Conservation (phyloP, 2,329 filamentous ascomycete genomes). For the Cadophora sp. region DNA sequence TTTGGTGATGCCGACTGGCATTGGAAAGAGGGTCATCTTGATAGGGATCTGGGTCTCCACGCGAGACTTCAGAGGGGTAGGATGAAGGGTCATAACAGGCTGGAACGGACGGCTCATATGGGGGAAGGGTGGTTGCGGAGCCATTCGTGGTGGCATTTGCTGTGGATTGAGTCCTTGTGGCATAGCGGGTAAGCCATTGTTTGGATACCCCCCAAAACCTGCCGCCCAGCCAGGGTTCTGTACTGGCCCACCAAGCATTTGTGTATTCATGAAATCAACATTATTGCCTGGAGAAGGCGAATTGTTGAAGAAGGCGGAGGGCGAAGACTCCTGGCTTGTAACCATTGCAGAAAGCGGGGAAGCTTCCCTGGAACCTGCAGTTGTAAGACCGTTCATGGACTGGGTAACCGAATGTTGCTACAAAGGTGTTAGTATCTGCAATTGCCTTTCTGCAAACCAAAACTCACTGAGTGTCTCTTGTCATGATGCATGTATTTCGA, state of each 20-base stretch:
- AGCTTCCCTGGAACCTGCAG: conserved; percentile 57
- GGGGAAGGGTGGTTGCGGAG: conserved; percentile 36
- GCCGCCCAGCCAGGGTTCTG: conserved; percentile 47
- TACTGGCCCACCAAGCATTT: conserved; percentile 39
- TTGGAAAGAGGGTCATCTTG: conserved; percentile 76
- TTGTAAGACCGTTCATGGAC: conserved; percentile 57
- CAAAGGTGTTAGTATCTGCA: conserved; percentile 40
- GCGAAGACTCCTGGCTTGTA: conserved; percentile 60
- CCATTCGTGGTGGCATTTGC: conserved; percentile 34
- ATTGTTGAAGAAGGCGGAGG: conserved; percentile 54
- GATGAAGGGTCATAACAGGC: conserved; percentile 63
- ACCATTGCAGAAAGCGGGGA: conserved; percentile 61
- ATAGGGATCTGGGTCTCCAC: conserved; percentile 97
- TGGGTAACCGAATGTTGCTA: conserved; percentile 60
- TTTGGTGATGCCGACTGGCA: conserved; percentile 78
- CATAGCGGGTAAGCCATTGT: conserved; percentile 30
- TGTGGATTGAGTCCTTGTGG: conserved; percentile 29
- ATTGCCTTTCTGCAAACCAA: conserved; percentile 13
- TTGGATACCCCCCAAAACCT: conserved; percentile 32
- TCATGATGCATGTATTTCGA: conserved; percentile 45
- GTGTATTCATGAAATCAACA: conserved; percentile 49
- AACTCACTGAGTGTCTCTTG: conserved; percentile 54
- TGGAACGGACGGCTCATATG: conserved; percentile 41
- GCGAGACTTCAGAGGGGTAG: conserved; percentile 80
- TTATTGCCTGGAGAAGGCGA: conserved; percentile 55